Evolutionary conservation across 1,284 basidiomycete species (phyloP).

Genomic region (Coniophora puteana): DNA sequence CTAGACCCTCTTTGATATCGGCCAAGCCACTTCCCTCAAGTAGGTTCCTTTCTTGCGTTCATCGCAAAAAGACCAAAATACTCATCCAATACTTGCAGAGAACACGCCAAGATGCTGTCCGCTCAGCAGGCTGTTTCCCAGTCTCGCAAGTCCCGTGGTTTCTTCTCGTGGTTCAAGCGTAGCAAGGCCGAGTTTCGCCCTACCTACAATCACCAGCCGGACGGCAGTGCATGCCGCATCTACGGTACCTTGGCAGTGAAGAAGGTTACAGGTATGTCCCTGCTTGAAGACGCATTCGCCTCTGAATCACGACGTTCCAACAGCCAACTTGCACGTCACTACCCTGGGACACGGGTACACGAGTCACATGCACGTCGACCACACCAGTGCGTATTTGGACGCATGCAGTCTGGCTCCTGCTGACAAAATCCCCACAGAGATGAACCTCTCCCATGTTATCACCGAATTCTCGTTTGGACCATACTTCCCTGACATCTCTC

Average conservation of each 20-base stretch:
- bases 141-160: constrained; percentile 66
- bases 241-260: constrained; percentile 86
- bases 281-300: neutral
- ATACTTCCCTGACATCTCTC: constrained; percentile 92
- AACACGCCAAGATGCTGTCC: constrained; percentile 62
- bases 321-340: constrained; percentile 86
- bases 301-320: neutral
- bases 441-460: constrained; percentile 97
- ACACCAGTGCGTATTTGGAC: constrained; percentile 54
- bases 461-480: constrained; percentile 97
- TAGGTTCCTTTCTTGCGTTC: constrained; percentile 27
- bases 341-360: constrained; percentile 93
- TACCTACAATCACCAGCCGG: constrained; percentile 64
- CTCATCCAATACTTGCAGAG: constrained; percentile 28
- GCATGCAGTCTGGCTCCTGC: constrained; percentile 1
- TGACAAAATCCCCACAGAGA: constrained; percentile 47
- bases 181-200: constrained; percentile 53
- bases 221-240: constrained; percentile 78
- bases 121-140: constrained; percentile 67
- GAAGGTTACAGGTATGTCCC: constrained; percentile 73
- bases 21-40: constrained; percentile 76
- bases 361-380: constrained; percentile 84
- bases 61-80: neutral
- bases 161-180: constrained; percentile 55
- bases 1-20: constrained; percentile 79